Conservation (phyloP, 2,329 filamentous ascomycete species). For the Fusarium nurragi region DNA sequence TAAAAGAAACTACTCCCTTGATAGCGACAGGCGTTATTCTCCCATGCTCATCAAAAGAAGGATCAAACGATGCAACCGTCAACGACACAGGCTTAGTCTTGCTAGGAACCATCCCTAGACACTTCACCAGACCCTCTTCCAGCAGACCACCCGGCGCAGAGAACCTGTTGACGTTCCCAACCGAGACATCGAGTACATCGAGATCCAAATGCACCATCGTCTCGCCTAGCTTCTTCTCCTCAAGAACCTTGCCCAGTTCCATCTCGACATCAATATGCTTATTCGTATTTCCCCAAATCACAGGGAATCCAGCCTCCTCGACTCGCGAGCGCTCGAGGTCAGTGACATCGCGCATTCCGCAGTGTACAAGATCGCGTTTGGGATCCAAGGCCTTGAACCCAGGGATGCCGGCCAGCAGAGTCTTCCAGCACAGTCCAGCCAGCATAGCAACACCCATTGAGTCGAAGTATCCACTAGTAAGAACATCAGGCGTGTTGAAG, state of each 20-base stretch:
- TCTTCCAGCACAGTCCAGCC: slow-evolving; percentile 41
- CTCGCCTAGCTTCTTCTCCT: slow-evolving; percentile 15
- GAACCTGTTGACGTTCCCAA: slow-evolving; percentile 51
- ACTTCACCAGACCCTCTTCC: slow-evolving; percentile 39
- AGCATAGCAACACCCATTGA: slow-evolving; percentile 45
- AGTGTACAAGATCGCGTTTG: not conserved
- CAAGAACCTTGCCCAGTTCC: slow-evolving; percentile 12
- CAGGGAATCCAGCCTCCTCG: slow-evolving; percentile 42
- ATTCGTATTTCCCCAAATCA: slow-evolving; percentile 43
- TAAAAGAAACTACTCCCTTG: slow-evolving; percentile 20
- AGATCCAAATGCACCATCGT: slow-evolving; percentile 51
- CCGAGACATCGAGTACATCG: slow-evolving; percentile 47
- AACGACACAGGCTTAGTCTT: slow-evolving; percentile 24
- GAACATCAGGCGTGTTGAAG: slow-evolving; percentile 44
- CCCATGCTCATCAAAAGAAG: slow-evolving; percentile 26
- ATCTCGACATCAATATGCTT: slow-evolving; percentile 28
- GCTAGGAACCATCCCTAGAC: slow-evolving; percentile 25
- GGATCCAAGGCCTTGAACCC: slow-evolving; percentile 32
- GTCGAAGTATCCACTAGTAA: slow-evolving; percentile 43
- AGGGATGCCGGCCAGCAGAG: slow-evolving; percentile 32
- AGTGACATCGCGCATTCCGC: slow-evolving; percentile 9
- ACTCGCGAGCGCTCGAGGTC: slow-evolving; percentile 30
- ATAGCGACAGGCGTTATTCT: slow-evolving; percentile 34
- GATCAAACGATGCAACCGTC: slow-evolving; percentile 38
- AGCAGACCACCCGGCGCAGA: slow-evolving; percentile 48